Conservation (phyloP, 2,329 filamentous ascomycete genomes). For the Aspergillus uvarum region DNA sequence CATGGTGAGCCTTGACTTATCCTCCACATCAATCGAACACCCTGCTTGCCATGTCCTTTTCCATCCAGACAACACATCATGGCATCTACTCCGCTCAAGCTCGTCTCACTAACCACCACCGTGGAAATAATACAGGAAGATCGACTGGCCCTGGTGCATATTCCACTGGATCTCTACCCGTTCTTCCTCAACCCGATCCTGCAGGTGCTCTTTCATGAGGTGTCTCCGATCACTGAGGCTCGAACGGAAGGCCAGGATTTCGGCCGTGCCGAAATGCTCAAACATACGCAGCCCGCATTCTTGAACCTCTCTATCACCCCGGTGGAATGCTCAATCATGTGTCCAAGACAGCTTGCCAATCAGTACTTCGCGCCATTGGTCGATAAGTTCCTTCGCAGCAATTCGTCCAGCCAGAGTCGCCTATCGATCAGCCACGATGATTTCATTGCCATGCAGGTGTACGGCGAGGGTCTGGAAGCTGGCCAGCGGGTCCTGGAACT, state of each 20-base stretch:
- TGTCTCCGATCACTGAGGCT: constrained; percentile 38
- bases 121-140: constrained; percentile 63
- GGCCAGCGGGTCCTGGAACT: constrained; percentile 88
- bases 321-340: constrained; percentile 89
- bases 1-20: constrained; percentile 24
- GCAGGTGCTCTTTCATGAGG: constrained; percentile 71
- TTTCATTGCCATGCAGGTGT: constrained; percentile 86
- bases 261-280: constrained; percentile 21
- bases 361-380: constrained; percentile 74
- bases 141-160: constrained; percentile 83
- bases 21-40: not conserved
- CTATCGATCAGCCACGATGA: constrained; percentile 78
- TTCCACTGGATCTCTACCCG: constrained; percentile 75
- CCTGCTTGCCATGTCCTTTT: not conserved
- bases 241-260: constrained; percentile 42
- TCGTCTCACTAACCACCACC: constrained; percentile 20
- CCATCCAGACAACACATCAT: not conserved
- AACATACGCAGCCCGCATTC: constrained; percentile 69
- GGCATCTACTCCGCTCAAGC: constrained; percentile 3
- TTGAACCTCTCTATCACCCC: constrained; percentile 92
- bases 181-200: constrained; percentile 83
- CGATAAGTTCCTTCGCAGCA: constrained; percentile 55
- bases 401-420: constrained; percentile 42
- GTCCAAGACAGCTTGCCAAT: constrained; percentile 71
- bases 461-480: constrained; percentile 84